These are phyloP conservation scores for Candida sojae DNA, from an alignment of 1,139 yeast species.

Conservation along the genomic window DNA sequence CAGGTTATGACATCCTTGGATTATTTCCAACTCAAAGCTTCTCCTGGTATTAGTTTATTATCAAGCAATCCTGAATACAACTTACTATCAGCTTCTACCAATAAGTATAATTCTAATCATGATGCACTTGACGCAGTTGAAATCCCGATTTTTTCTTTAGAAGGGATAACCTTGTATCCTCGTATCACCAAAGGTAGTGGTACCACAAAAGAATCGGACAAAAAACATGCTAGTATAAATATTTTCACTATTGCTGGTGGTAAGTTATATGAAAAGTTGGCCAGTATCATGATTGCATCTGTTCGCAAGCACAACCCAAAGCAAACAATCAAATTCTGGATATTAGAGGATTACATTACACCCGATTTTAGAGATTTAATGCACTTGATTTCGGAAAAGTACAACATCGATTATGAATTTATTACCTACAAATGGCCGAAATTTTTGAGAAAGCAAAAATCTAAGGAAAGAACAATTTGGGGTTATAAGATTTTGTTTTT, in stretches of 20 bases:
- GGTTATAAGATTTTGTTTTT: slow-evolving; percentile 84
- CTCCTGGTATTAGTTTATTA: slow-evolving; percentile 68
- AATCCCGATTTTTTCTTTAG: slow-evolving; percentile 37
- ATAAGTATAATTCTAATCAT: slow-evolving; percentile 28
- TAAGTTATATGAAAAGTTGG: slow-evolving; percentile 68
- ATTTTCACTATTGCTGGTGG: slow-evolving; percentile 86
- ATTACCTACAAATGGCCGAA: slow-evolving; percentile 89
- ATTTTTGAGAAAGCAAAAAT: slow-evolving; percentile 80
- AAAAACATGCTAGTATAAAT: slow-evolving; percentile 62
- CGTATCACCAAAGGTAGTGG: slow-evolving; percentile 27
- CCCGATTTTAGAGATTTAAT: slow-evolving; percentile 62
- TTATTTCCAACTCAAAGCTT: slow-evolving; percentile 69
- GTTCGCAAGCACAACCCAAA: slow-evolving; percentile 66
- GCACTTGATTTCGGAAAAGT: slow-evolving; percentile 60
- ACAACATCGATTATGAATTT: slow-evolving; percentile 66
- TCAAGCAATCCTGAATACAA: slow-evolving; percentile 36
- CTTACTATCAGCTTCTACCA: slow-evolving; percentile 37
- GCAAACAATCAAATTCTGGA: slow-evolving; percentile 79
- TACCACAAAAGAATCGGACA: background rate
- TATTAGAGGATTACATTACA: slow-evolving; percentile 77
- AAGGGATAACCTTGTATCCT: slow-evolving; percentile 52
- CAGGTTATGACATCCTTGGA: slow-evolving; percentile 73
- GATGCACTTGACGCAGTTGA: slow-evolving; percentile 17
- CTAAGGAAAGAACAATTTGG: slow-evolving; percentile 80
- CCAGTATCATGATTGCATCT: slow-evolving; percentile 78